phyloP scores from a whole-genome alignment of 106 monocot genomes.

The Dendrobium chrysotoxum region DNA sequence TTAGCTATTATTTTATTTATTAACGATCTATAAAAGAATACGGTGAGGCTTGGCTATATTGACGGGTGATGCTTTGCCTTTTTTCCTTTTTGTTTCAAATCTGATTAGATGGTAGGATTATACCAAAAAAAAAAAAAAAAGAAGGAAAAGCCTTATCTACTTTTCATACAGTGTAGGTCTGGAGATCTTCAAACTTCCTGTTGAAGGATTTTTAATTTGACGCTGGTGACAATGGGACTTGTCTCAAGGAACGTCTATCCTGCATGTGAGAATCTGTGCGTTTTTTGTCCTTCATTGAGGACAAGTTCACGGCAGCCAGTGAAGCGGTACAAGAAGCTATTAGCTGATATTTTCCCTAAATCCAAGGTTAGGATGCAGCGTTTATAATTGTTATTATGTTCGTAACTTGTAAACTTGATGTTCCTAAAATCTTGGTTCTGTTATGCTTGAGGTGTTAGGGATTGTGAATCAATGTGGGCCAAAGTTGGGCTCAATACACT shows the following conservation, averaged over 20 bases:
- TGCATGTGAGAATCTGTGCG: slow-evolving; percentile 19
- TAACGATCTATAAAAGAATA: too few relatives aligned
- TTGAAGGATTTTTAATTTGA: not conserved
- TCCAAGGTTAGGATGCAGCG: slow-evolving; percentile 9
- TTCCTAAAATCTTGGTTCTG: not conserved
- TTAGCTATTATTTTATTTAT: too few relatives aligned
- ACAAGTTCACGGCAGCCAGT: slow-evolving; percentile 35
- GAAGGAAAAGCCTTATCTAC: not conserved
- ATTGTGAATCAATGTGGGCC: not conserved
- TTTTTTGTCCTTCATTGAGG: slow-evolving; percentile 23
- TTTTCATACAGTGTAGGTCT: not conserved
- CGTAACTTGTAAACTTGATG: not conserved
- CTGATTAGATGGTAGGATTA: too few relatives aligned
- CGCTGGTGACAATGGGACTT: slow-evolving; percentile 9
- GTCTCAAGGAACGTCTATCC: slow-evolving; percentile 13
- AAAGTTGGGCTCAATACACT: not conserved
- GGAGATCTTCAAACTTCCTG: not conserved
- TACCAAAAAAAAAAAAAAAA: too few relatives aligned
- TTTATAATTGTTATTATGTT: not conserved
- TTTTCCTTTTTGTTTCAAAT: not conserved
- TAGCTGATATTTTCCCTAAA: slow-evolving; percentile 20
- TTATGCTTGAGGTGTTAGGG: not conserved
- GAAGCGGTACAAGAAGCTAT: slow-evolving; percentile 25
- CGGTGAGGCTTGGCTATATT: not conserved
- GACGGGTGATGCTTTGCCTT: not conserved